phyloP scores from a whole-genome alignment of 2,329 filamentous ascomycete species.

The Endothia cerciana region DNA sequence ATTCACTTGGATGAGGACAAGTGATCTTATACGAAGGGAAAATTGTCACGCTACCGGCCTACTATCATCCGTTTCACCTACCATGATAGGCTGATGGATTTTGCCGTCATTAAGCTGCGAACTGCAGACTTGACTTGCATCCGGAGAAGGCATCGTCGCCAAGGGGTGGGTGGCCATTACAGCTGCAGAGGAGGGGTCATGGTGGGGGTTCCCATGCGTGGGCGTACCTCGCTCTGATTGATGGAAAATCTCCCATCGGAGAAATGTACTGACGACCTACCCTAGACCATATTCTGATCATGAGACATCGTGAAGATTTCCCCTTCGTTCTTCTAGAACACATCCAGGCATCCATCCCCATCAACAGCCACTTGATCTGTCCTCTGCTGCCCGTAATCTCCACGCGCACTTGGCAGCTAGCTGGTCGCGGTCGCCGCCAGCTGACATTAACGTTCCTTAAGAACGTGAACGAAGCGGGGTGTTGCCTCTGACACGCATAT shows the following conservation, averaged over 20 bases:
- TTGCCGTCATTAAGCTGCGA: slow-evolving; percentile 14
- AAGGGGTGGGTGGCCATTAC: slow-evolving; percentile 4
- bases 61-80: slow-evolving; percentile 23
- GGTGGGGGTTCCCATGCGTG: slow-evolving; percentile 19
- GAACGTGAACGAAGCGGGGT: too few species aligned
- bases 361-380: neutral
- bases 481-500: too few species aligned
- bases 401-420: neutral
- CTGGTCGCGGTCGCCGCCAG: neutral
- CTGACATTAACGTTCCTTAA: neutral
- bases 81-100: slow-evolving; percentile 17
- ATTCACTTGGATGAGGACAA: slow-evolving; percentile 1
- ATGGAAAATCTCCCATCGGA: slow-evolving; percentile 25
- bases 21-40: slow-evolving; percentile 11
- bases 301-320: neutral
- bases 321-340: neutral
- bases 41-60: slow-evolving; percentile 21
- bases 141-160: slow-evolving; percentile 25
- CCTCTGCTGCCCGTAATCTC: neutral
- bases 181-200: slow-evolving; percentile 14
- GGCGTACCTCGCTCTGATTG: slow-evolving; percentile 15
- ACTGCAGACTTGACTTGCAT: neutral
- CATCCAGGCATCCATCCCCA: neutral
- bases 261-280: neutral
- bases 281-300: slow-evolving; percentile 2